Evolutionary conservation across 1,284 basidiomycete genomes (phyloP).

Genomic region (Meripilus lineatus): DNA sequence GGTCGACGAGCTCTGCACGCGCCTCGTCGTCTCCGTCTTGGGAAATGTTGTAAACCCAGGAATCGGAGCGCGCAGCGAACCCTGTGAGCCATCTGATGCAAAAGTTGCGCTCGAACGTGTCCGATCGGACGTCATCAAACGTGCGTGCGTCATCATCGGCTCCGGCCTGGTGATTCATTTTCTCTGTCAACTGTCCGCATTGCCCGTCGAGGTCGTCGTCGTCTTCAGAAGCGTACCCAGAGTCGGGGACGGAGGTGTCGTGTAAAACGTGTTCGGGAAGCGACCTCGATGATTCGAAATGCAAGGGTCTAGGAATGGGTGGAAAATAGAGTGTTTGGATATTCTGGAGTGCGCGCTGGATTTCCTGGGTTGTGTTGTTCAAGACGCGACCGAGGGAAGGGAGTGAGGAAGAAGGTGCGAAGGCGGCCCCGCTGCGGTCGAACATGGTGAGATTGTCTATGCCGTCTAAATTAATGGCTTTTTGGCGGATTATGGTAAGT

Average conservation of each 20-base stretch:
- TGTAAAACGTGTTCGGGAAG: constrained; percentile 29
- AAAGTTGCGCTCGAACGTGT: constrained; percentile 49
- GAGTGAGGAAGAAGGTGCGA: constrained; percentile 39
- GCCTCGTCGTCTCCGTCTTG: constrained; percentile 30
- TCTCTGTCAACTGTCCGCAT: constrained; percentile 18
- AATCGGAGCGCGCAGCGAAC: constrained; percentile 55
- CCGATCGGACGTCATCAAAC: constrained; percentile 34
- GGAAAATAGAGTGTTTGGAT: constrained; percentile 42
- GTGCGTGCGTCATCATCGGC: constrained; percentile 26
- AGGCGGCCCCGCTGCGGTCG: constrained; percentile 1
- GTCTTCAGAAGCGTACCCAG: constrained; percentile 61
- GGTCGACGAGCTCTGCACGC: constrained; percentile 40
- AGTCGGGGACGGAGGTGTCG: constrained; percentile 44
- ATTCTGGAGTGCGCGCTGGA: constrained; percentile 34
- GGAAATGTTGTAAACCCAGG: constrained; percentile 37
- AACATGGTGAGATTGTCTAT: too few species aligned
- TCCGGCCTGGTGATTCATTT: background rate
- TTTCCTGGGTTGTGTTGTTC: constrained; percentile 25
- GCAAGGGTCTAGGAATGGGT: constrained; percentile 7
- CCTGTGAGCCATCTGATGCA: constrained; percentile 55
- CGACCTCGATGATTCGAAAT: too few species aligned
- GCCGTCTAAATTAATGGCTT: too few species aligned
- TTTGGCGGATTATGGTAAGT: too few species aligned
- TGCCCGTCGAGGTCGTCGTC: constrained; percentile 40
- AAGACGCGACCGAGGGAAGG: constrained; percentile 42